These are phyloP conservation scores for Mytilinidion resinicola DNA, from an alignment of 495 filamentous ascomycete genomes.

Conservation along the genomic window DNA sequence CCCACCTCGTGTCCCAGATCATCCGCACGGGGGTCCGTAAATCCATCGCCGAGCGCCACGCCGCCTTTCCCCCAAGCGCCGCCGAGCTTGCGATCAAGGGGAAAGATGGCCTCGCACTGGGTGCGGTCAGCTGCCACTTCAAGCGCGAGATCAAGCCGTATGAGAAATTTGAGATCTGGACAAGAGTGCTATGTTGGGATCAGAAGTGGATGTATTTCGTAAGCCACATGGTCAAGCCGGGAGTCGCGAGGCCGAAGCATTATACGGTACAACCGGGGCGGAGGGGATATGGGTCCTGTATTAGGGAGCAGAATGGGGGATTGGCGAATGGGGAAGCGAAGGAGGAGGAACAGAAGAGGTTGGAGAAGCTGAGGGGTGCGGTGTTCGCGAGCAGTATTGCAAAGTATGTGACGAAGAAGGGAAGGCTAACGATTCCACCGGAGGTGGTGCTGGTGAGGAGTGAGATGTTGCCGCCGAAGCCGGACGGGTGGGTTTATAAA, in stretches of 20 bases:
- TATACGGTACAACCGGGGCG: constrained; percentile 44
- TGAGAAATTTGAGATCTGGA: constrained; percentile 61
- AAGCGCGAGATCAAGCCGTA: constrained; percentile 63
- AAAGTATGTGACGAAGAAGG: constrained; percentile 89
- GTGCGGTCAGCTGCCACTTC: constrained; percentile 60
- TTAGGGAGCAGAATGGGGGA: constrained; percentile 12
- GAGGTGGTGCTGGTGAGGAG: constrained; percentile 65
- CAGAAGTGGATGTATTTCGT: constrained; percentile 78
- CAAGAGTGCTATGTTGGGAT: constrained; percentile 65
- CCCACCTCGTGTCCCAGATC: constrained; percentile 53
- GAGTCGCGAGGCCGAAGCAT: constrained; percentile 44
- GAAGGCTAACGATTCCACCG: constrained; percentile 75
- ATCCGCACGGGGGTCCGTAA: constrained; percentile 49
- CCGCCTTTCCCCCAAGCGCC: constrained; percentile 12
- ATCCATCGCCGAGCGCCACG: constrained; percentile 34
- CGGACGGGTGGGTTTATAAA: constrained; percentile 24
- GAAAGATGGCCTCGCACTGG: constrained; percentile 54
- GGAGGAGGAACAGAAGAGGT: constrained; percentile 42
- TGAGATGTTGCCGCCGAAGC: constrained; percentile 58
- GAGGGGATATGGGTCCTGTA: constrained; percentile 30
- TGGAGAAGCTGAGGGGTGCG: constrained; percentile 28
- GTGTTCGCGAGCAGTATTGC: constrained; percentile 69
- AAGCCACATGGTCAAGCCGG: constrained; percentile 62
- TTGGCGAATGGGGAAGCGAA: constrained; percentile 19
- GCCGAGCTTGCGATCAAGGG: constrained; percentile 15